Evolutionary conservation across 768 basidiomycete species (phyloP), one percentile per base, ranked within the genome.

Genomic region (Panaeolus cyanescens): DNA sequence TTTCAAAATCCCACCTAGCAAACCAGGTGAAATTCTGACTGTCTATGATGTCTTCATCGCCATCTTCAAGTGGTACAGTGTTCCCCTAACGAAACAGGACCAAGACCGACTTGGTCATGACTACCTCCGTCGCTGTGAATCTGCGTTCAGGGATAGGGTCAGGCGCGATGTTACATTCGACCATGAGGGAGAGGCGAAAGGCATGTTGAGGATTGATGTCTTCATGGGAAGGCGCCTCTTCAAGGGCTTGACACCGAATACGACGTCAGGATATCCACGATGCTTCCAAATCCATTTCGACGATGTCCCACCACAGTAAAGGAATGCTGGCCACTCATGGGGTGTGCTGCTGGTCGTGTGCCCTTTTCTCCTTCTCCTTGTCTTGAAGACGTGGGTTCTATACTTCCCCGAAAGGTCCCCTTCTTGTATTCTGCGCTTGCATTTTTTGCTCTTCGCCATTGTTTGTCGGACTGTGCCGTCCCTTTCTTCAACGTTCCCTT

Each of bases 11-110:
- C 61, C 62, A 65, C 72, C 74, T 8, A 71, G 83, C 40, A 62
- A 79, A 58, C 75, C 81, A 9, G 75, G 77, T 54, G 76, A 80
- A 34, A 55, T 72, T 20, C 75, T 89, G 59, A 73, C 80, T 13
- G 83, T 85, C 65, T 77, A 82, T 22, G 87, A 90, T 56, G 79
- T 90, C 32, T 86, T 88, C 67, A 70, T 80, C 58, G 83, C 80
- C 9, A 86, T 90, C 28, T 80, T 84, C 66, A 77, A 82, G 40
- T 72, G 78, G 5, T 85, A 81, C 62, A 70, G 79, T 53, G 70
- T 74, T 34, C 76, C 74, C 7, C 72, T 89, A 68, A 80, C 81
- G 1, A 65, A 67, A 22, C 74, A 78, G 32, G 86, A 89, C 60
- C 64, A 70, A 20, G 64, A 59, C 31, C 34, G 62, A 8, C 42